Conservation (phyloP, 192 early-diverging fungal species). For the Thoreauomyces humboldtii region DNA sequence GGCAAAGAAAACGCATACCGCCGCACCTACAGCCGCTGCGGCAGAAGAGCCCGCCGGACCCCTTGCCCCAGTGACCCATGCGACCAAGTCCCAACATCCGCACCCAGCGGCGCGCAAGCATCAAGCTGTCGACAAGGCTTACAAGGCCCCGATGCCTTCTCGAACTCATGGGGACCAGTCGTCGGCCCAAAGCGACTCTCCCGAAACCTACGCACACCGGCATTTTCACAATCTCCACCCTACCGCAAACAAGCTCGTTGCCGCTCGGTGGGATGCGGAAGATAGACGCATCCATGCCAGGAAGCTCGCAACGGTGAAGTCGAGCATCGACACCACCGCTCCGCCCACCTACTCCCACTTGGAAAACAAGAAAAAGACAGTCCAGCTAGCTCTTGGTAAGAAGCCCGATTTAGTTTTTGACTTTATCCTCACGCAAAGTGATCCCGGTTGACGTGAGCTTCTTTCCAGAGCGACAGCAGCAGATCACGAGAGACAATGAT, state of each 20-base stretch:
- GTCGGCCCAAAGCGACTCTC: not conserved
- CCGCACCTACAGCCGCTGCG: not conserved
- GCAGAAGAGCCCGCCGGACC: not conserved
- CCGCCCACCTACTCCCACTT: slow-evolving; percentile 43
- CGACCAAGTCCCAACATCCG: not conserved
- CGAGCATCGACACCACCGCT: slow-evolving; percentile 38
- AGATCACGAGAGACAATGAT: slow-evolving; percentile 45
- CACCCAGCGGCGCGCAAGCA: not conserved
- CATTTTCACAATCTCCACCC: slow-evolving; percentile 46
- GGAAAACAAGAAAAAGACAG: slow-evolving; percentile 41
- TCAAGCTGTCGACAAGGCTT: not conserved
- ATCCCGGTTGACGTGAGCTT: not conserved
- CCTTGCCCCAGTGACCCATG: not conserved
- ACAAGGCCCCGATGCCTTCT: not conserved
- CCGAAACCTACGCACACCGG: slow-evolving; percentile 23
- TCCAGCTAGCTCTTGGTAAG: slow-evolving; percentile 47
- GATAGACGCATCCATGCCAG: slow-evolving; percentile 28
- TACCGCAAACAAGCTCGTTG: slow-evolving; percentile 39
- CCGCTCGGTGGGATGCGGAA: slow-evolving; percentile 39
- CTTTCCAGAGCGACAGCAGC: slow-evolving; percentile 37
- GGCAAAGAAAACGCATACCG: not conserved
- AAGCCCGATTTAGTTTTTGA: not conserved
- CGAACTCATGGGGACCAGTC: not conserved
- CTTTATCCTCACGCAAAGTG: not conserved
- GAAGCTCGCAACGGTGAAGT: slow-evolving; percentile 29